These are phyloP conservation scores for Wickerhamiella australiensis DNA, from an alignment of 805 yeast genomes.

Conservation along the genomic window DNA sequence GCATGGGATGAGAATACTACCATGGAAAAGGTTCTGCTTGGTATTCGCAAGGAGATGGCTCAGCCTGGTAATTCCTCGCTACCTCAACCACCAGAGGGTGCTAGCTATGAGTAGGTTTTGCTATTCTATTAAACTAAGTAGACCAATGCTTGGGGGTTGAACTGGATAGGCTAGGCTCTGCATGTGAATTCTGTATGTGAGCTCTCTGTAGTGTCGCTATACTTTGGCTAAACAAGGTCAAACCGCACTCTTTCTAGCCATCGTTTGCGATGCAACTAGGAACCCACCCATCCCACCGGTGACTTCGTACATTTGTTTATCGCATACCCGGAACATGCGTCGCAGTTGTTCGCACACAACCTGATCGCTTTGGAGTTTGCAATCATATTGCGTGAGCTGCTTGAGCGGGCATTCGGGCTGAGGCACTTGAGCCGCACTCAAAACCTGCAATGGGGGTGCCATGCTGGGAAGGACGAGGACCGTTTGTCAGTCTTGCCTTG, in stretches of 20 bases:
- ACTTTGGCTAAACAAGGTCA: too few relatives aligned
- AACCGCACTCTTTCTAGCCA: neutral
- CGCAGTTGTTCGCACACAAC: constrained; percentile 24
- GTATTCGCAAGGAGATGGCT: constrained; percentile 78
- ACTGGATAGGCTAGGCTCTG: too few relatives aligned
- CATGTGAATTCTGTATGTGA: too few relatives aligned
- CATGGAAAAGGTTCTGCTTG: constrained; percentile 86
- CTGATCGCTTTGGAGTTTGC: constrained; percentile 20
- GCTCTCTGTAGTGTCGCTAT: too few relatives aligned
- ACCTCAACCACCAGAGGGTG: constrained; percentile 85
- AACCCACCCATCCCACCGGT: neutral
- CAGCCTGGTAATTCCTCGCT: constrained; percentile 67
- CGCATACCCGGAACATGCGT: constrained; percentile 22
- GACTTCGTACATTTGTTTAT: constrained; percentile 8
- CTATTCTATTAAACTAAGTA: neutral
- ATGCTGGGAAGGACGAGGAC: neutral
- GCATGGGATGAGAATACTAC: constrained; percentile 85
- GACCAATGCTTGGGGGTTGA: too few relatives aligned
- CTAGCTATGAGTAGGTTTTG: constrained; percentile 35
- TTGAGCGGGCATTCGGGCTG: constrained; percentile 20
- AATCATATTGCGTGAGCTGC: constrained; percentile 24
- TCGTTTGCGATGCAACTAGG: neutral
- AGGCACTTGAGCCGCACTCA: neutral
- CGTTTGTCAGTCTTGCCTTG: neutral
- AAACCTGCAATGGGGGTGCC: constrained; percentile 8